Percentiles rank a stretch among this genome's conserved stretches.
Conservation (phyloP, 2,329 filamentous ascomycete species). For the Cercospora sojina region DNA sequence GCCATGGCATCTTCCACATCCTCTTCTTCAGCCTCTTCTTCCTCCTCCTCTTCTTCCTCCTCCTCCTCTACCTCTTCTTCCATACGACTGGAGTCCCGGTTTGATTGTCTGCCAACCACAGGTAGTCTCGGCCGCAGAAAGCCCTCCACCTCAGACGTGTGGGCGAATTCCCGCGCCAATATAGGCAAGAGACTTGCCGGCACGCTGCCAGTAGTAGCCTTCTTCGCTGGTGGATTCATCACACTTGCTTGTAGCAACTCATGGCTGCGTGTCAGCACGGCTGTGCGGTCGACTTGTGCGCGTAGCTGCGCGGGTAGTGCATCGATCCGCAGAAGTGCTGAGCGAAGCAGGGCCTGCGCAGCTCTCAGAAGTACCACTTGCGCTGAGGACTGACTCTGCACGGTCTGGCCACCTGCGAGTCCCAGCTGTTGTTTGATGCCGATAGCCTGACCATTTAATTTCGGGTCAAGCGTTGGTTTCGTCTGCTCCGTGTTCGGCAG, state of each 20-base stretch:
- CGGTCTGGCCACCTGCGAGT: conserved; percentile 16
- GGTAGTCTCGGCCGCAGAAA: conserved; percentile 58
- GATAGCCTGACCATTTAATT: conserved; percentile 8
- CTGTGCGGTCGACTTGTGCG: conserved; percentile 74
- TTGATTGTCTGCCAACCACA: conserved; percentile 32
- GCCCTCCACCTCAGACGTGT: conserved; percentile 67
- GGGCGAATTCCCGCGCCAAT: conserved; percentile 64
- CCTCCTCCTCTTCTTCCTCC: conserved; percentile 20
- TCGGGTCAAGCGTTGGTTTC: conserved; percentile 26
- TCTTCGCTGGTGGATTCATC: conserved; percentile 66
- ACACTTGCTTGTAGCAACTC: conserved; percentile 78
- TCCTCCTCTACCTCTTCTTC: conserved; percentile 25
- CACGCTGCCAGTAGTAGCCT: conserved; percentile 45
- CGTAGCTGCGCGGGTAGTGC: conserved; percentile 71
- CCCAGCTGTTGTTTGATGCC: conserved; percentile 28
- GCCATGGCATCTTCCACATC: conserved; percentile 15
- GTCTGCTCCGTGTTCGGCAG: conserved; percentile 48
- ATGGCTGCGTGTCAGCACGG: conserved; percentile 68
- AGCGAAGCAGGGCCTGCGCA: conserved; percentile 62
- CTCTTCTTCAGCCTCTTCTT: conserved; percentile 16
- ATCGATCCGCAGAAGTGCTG: conserved; percentile 59
- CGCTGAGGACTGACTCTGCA: conserved; percentile 28
- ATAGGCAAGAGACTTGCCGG: conserved; percentile 78
- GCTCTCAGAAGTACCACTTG: conserved; percentile 54
- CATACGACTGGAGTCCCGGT: background rate